Conservation (phyloP, 495 filamentous ascomycete species). For the Saxophila tyrrhenica region DNA sequence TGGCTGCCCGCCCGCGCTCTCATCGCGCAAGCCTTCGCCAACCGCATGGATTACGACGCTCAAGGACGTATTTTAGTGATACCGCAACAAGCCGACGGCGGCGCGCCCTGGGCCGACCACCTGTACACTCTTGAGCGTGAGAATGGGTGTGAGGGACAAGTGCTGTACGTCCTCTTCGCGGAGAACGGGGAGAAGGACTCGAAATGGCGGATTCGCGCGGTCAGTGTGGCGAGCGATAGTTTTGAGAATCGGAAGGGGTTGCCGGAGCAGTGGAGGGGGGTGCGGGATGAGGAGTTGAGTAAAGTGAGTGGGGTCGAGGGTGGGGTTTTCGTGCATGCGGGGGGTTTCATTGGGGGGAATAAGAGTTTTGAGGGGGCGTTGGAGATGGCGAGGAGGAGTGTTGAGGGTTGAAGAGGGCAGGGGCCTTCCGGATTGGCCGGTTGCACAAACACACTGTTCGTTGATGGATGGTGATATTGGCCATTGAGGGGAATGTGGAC, state of each 20-base stretch:
- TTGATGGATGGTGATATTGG: too few relatives aligned
- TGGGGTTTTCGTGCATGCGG: constrained; percentile 84
- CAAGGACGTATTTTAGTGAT: constrained; percentile 73
- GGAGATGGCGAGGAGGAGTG: constrained; percentile 70
- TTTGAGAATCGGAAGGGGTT: constrained; percentile 84
- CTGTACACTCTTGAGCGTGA: constrained; percentile 73
- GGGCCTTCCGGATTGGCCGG: too few relatives aligned
- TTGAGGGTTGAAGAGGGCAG: constrained; percentile 37
- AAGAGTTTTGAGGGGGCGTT: constrained; percentile 80
- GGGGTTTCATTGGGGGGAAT: constrained; percentile 93
- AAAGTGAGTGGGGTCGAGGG: constrained; percentile 60
- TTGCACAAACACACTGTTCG: too few relatives aligned
- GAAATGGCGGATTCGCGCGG: constrained; percentile 89
- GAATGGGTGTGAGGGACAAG: constrained; percentile 39
- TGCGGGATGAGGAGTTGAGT: constrained; percentile 74
- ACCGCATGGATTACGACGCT: constrained; percentile 53
- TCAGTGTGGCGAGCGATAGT: constrained; percentile 64
- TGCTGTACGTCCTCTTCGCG: constrained; percentile 89
- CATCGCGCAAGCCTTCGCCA: constrained; percentile 58
- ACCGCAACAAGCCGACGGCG: constrained; percentile 40
- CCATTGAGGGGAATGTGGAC: too few relatives aligned
- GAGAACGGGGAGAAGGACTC: constrained; percentile 57
- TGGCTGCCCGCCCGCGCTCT: constrained; percentile 83
- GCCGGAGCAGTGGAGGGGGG: constrained; percentile 81
- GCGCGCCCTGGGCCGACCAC: constrained; percentile 91